Percentiles rank a stretch among this genome's conserved stretches.
phyloP scores from a whole-genome alignment of 805 yeast species.

The Tetrapisispora phaffii region DNA sequence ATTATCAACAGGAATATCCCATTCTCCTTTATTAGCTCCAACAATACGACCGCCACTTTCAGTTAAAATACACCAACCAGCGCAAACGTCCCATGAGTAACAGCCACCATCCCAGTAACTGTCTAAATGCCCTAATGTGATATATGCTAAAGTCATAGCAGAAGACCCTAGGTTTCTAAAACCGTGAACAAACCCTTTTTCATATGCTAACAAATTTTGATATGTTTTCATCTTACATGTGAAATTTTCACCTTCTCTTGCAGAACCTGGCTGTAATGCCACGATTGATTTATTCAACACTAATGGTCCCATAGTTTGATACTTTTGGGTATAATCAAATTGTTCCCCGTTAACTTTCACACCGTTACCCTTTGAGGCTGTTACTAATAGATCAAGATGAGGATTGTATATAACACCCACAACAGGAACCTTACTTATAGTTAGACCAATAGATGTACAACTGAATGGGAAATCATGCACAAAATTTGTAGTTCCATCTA shows the following conservation, averaged over 20 bases:
- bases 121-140: slow-evolving; percentile 51
- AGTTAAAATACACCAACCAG: slow-evolving; percentile 52
- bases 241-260: slow-evolving; percentile 78
- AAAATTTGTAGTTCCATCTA: slow-evolving; percentile 55
- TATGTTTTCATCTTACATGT: slow-evolving; percentile 76
- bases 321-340: slow-evolving; percentile 51
- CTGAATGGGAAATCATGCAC: slow-evolving; percentile 52
- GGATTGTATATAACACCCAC: slow-evolving; percentile 62
- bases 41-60: slow-evolving; percentile 55
- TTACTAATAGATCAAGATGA: slow-evolving; percentile 40
- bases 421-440: slow-evolving; percentile 39
- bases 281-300: slow-evolving; percentile 79
- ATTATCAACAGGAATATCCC: slow-evolving; percentile 42
- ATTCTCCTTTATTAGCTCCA: slow-evolving; percentile 42
- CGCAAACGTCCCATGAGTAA: slow-evolving; percentile 63
- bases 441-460: slow-evolving; percentile 54
- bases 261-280: slow-evolving; percentile 82
- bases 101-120: slow-evolving; percentile 65
- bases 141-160: slow-evolving; percentile 50
- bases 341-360: slow-evolving; percentile 40
- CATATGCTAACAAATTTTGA: slow-evolving; percentile 72
- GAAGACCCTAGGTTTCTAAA: slow-evolving; percentile 56
- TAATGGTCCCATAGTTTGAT: slow-evolving; percentile 71
- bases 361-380: slow-evolving; percentile 47
- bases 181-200: slow-evolving; percentile 84